Conservation (phyloP, 2,329 filamentous ascomycete genomes). For the Coniochaeta prunicola region DNA sequence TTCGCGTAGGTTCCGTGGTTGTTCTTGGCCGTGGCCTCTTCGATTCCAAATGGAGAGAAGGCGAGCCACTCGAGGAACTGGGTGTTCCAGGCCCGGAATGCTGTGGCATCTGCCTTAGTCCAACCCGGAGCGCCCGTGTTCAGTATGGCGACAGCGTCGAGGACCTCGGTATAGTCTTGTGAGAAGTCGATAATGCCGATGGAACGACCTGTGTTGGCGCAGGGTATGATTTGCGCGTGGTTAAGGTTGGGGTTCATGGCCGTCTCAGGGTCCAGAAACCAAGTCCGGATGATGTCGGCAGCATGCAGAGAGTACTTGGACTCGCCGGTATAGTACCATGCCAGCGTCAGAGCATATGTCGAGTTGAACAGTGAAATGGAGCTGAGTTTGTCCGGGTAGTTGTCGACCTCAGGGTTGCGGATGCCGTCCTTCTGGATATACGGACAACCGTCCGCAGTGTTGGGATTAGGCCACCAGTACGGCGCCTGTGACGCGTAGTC, state of each 20-base stretch:
- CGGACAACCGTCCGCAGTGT: background rate
- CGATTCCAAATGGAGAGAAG: background rate
- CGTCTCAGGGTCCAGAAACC: background rate
- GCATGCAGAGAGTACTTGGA: background rate
- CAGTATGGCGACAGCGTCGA: background rate
- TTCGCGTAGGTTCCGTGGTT: background rate
- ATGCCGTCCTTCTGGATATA: background rate
- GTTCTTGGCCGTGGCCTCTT: background rate
- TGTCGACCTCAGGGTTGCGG: background rate
- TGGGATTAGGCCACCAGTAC: background rate
- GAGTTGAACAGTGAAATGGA: background rate
- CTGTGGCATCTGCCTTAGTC: background rate
- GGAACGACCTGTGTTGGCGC: background rate
- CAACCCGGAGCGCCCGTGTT: background rate
- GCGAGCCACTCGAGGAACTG: background rate
- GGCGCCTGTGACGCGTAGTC: background rate
- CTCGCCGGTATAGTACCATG: background rate
- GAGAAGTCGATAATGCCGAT: background rate
- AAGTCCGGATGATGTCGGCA: background rate
- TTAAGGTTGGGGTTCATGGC: background rate
- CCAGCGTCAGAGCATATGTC: background rate
- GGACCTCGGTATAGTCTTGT: background rate
- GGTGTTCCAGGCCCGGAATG: background rate
- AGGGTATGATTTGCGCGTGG: background rate
- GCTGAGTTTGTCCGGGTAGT: background rate